Evolutionary conservation across 192 early-diverging fungal species (phyloP), one percentile per base, ranked within the genome.

Genomic region (Podochytrium sp.): DNA sequence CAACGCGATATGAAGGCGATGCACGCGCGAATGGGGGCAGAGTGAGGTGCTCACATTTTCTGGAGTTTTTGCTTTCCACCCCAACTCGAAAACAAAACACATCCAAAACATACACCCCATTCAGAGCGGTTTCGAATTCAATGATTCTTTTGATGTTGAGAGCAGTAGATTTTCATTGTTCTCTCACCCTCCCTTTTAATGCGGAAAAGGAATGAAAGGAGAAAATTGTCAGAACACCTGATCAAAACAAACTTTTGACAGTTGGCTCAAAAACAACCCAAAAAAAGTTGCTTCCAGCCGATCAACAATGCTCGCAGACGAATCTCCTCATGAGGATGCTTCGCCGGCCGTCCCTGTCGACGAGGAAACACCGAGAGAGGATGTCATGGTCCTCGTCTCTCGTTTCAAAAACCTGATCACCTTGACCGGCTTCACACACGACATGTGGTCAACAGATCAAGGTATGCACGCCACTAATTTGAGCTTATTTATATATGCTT

Each of bases 391-490:
- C 6, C 27, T 74, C 25, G 12, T 65, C 3, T 30, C 53, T 3
- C 41, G 80, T 12, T 51, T 82, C 53, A 62, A 71, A 38, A 37
- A 27, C 0, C 40, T 82, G 16, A 32, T 82, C 3, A 72, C 65
- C 14, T 55, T 82, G 29, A 67, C 62, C 12, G 67, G 39, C 3
- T 83, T 76, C 52, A 33, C 56, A 0, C 38, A 23, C 2, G 78
- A 80, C 34, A 49, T 79, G 61, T 77, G 80, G 77, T 79, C 80
- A 2, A 74, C 72, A 7, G 79, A 78, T 34, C 76, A 80, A 27
- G 50, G 59, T 40, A 38, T 40, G 10, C 41, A 43, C 18, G 34
- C 71, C 18, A 33, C 10, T n/a, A 23, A 27, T 5, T 3, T 35
- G 0, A 16, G 16, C 38, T 53, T 59, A 76, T 4, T 38, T 32